Conservation (phyloP, 2,329 filamentous ascomycete species). For the Claviceps sp. region DNA sequence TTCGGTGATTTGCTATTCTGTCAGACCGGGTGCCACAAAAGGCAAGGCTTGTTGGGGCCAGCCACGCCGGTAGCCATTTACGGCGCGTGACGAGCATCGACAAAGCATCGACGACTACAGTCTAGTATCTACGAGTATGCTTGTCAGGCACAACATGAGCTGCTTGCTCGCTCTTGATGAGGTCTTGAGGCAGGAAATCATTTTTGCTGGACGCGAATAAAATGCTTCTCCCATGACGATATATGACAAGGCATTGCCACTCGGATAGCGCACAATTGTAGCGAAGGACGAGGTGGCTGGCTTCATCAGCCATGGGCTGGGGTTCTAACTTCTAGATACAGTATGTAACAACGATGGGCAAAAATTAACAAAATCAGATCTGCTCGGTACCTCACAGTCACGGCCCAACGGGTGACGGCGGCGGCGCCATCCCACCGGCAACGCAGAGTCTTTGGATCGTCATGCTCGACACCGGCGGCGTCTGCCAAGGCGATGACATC, state of each 20-base stretch:
- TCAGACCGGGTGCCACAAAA: constrained; percentile 1
- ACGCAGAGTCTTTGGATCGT: neutral
- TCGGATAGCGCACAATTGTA: neutral
- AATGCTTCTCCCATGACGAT: neutral
- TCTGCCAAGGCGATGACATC: neutral
- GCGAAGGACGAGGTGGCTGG: neutral
- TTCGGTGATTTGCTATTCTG: constrained; percentile 3
- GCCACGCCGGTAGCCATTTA: neutral
- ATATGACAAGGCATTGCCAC: neutral
- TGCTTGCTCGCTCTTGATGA: neutral
- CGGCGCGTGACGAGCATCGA: neutral
- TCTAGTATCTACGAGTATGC: too few relatives aligned
- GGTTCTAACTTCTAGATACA: neutral
- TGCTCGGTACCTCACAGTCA: neutral
- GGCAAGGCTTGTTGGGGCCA: constrained; percentile 2
- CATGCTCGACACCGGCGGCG: neutral
- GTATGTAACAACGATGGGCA: neutral
- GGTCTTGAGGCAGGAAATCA: neutral
- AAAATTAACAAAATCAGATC: neutral
- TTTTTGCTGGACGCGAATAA: neutral
- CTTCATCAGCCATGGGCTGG: neutral
- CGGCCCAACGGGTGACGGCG: neutral
- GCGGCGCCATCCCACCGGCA: constrained; percentile 1
- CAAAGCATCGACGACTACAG: neutral
- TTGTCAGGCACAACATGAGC: too few relatives aligned